Conservation (phyloP, 2,329 filamentous ascomycete genomes). For the Xylogone sp. region DNA sequence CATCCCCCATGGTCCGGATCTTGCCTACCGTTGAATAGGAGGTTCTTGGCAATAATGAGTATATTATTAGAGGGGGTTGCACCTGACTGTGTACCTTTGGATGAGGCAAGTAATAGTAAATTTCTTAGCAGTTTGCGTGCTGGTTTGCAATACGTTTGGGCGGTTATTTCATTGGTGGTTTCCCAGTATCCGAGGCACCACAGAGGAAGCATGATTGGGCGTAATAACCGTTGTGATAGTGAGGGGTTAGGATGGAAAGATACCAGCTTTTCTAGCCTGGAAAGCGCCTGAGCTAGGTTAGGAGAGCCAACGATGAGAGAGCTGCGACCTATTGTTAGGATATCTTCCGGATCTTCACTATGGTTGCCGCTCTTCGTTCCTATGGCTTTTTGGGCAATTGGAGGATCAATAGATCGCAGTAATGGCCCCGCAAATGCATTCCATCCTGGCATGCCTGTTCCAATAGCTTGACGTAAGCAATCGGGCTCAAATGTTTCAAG, state of each 20-base stretch:
- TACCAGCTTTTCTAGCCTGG: constrained; percentile 51
- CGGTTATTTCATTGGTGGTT: constrained; percentile 27
- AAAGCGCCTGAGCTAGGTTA: constrained; percentile 47
- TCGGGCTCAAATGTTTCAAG: constrained; percentile 1
- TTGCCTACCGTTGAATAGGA: constrained; percentile 51
- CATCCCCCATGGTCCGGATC: constrained; percentile 36
- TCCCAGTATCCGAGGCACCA: constrained; percentile 59
- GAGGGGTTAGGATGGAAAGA: constrained; percentile 65
- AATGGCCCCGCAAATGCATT: constrained; percentile 57
- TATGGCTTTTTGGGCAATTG: background rate
- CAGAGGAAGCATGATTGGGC: constrained; percentile 54
- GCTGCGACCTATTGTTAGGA: constrained; percentile 40
- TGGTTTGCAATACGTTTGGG: constrained; percentile 39
- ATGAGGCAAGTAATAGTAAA: constrained; percentile 53
- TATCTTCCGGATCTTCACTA: constrained; percentile 32
- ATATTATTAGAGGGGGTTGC: constrained; percentile 42
- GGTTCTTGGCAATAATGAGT: constrained; percentile 44
- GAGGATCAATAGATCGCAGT: constrained; percentile 46
- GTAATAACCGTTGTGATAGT: constrained; percentile 57
- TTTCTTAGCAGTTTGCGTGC: constrained; percentile 50
- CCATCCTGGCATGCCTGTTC: constrained; percentile 55
- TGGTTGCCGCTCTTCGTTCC: constrained; percentile 5
- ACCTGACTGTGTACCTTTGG: constrained; percentile 1
- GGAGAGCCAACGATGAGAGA: constrained; percentile 42
- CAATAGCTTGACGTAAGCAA: constrained; percentile 10